Percentiles rank a stretch among this genome's conserved stretches.
These are phyloP conservation scores for Hemileia vastatrix DNA, from an alignment of 1,284 basidiomycete genomes.

Conservation along the genomic window DNA sequence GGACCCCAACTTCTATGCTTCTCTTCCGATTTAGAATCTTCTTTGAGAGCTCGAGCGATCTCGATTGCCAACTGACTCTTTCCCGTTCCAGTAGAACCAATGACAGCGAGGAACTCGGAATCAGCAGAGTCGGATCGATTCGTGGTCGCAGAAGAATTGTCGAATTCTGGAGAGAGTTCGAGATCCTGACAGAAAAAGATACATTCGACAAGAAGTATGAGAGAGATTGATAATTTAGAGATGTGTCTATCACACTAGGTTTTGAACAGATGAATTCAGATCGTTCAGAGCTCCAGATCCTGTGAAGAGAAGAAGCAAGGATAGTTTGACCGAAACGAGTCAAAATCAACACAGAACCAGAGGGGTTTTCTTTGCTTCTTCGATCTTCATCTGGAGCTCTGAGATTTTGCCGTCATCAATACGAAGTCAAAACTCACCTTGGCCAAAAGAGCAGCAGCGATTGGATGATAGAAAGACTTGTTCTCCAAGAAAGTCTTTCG, in stretches of 20 bases:
- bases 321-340: too few relatives aligned
- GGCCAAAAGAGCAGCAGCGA: constrained; percentile 61
- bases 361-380: too few relatives aligned
- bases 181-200: constrained; percentile 17
- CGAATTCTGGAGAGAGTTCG: constrained; percentile 12
- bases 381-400: too few relatives aligned
- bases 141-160: neutral
- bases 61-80: constrained; percentile 88
- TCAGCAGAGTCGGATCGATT: neutral
- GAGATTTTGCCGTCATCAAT: neutral
- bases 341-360: too few relatives aligned
- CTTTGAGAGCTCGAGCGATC: constrained; percentile 57
- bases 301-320: too few relatives aligned
- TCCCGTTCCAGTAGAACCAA: constrained; percentile 91
- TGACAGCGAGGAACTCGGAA: constrained; percentile 76
- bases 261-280: too few relatives aligned
- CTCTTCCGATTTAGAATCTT: neutral
- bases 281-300: too few relatives aligned
- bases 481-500: constrained; percentile 52
- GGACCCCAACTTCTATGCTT: constrained; percentile 4
- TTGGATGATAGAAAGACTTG: constrained; percentile 61
- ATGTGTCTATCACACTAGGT: constrained; percentile 18
- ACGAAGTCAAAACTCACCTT: constrained; percentile 50
- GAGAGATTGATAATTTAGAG: constrained; percentile 1
- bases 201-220: neutral